Evolutionary conservation across 768 basidiomycete genomes (phyloP).

Genomic region (Guyanaporus albipodus): DNA sequence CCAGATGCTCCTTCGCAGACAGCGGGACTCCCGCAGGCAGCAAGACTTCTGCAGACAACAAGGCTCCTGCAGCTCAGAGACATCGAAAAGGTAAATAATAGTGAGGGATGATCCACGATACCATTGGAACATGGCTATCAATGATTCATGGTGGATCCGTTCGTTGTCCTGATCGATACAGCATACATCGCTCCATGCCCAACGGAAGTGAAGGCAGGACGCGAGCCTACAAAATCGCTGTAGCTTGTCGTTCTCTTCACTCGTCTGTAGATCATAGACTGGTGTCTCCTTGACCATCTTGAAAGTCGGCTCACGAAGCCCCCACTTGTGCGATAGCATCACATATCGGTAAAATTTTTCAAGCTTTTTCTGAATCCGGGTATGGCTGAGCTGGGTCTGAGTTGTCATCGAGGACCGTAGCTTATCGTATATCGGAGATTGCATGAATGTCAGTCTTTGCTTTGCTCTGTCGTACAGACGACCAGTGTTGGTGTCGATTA

Average conservation of each 20-base stretch:
- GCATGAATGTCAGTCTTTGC: slow-evolving; percentile 3
- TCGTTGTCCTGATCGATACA: neutral
- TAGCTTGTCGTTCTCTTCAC: neutral
- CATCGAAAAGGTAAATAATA: slow-evolving; percentile 1
- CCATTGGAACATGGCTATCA: slow-evolving; percentile 14
- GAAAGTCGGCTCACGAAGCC: neutral
- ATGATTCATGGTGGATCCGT: neutral
- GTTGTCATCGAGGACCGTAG: slow-evolving; percentile 4
- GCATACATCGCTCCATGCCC: slow-evolving; percentile 12
- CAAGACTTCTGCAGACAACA: neutral
- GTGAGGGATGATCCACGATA: slow-evolving; percentile 7
- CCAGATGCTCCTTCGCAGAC: too few relatives aligned
- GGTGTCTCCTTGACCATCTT: neutral
- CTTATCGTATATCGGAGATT: neutral
- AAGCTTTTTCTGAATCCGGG: neutral
- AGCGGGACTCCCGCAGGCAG: too few relatives aligned
- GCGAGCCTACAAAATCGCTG: neutral
- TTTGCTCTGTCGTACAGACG: neutral
- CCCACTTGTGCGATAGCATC: slow-evolving; percentile 6
- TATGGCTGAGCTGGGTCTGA: neutral
- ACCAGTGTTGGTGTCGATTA: slow-evolving; percentile 5
- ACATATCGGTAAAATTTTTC: slow-evolving; percentile 1
- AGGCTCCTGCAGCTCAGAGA: neutral
- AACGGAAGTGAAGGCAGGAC: neutral
- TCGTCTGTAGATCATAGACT: neutral